A percentile compares a stretch with the other conserved stretches of the same genome.
phyloP scores from a whole-genome alignment of 345 rosid species.

The Eucalyptus polyanthemos region DNA sequence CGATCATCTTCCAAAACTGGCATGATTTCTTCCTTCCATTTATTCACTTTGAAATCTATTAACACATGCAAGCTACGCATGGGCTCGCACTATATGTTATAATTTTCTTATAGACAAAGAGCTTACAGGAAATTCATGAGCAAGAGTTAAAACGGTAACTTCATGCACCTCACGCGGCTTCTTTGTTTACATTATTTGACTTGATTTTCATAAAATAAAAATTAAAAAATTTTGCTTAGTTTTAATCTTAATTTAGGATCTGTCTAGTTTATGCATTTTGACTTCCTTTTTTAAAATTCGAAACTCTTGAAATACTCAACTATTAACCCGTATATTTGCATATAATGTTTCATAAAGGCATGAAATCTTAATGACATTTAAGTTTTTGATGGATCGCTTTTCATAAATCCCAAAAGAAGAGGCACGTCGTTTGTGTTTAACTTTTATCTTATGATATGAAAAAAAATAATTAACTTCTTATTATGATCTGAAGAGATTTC shows the following conservation, averaged over 20 bases:
- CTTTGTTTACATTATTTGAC: neutral
- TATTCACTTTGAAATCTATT: neutral
- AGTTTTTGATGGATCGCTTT: no score
- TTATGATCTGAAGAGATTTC: no score
- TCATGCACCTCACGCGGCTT: neutral
- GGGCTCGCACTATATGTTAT: neutral
- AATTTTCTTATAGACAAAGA: neutral
- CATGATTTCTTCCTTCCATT: neutral
- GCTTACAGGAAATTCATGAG: neutral
- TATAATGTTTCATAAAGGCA: neutral
- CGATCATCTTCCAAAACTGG: neutral
- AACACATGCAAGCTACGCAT: neutral
- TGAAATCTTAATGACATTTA: no score
- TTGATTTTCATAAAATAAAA: neutral
- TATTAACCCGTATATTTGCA: neutral
- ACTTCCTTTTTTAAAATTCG: neutral
- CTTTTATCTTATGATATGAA: no score
- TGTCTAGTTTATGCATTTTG: neutral
- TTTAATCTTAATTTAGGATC: neutral
- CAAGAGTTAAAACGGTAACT: neutral
- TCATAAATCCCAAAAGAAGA: no score
- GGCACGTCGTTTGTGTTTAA: no score
- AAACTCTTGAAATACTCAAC: neutral
- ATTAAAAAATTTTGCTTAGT: neutral
- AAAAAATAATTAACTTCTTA: no score